Conservation (phyloP, 176 grass and related monocot species). For the Triticum dicoccoides region DNA sequence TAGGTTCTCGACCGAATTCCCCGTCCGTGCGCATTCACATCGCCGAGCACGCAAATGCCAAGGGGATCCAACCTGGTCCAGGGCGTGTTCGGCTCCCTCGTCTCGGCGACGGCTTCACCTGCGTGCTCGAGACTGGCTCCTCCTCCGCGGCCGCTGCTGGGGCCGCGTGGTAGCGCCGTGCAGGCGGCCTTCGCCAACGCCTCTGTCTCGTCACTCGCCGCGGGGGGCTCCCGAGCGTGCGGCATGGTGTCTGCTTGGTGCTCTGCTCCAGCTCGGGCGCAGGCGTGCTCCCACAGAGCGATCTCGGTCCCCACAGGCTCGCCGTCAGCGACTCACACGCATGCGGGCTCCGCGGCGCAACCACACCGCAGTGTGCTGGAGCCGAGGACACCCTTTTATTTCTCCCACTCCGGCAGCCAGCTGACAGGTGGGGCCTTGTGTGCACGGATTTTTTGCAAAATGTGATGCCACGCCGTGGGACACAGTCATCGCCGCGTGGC, state of each 20-base stretch:
- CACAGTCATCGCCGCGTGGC: too few relatives aligned
- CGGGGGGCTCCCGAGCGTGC: constrained; percentile 48
- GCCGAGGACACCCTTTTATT: neutral
- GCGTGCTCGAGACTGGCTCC: constrained; percentile 33
- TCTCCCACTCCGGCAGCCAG: too few relatives aligned
- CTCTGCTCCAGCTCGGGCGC: constrained; percentile 31
- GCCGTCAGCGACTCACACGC: constrained; percentile 65
- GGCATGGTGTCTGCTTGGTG: constrained; percentile 12
- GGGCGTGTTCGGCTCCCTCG: constrained; percentile 45
- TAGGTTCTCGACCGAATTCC: too few relatives aligned
- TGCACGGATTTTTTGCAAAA: too few relatives aligned
- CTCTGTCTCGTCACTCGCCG: constrained; percentile 32
- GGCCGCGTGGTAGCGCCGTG: constrained; percentile 37
- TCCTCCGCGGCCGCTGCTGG: constrained; percentile 40
- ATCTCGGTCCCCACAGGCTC: constrained; percentile 36
- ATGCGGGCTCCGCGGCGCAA: constrained; percentile 47
- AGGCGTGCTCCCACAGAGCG: neutral
- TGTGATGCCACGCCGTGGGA: too few relatives aligned
- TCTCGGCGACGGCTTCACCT: constrained; percentile 65
- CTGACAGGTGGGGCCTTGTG: too few relatives aligned
- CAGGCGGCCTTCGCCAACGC: constrained; percentile 18
- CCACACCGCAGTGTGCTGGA: constrained; percentile 72
- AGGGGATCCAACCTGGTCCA: accelerated
- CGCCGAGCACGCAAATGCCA: constrained; percentile 1
- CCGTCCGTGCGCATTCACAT: too few relatives aligned